Base-by-base conservation (phyloP, 495 filamentous ascomycete species). In the Xylaria venustula region DNA sequence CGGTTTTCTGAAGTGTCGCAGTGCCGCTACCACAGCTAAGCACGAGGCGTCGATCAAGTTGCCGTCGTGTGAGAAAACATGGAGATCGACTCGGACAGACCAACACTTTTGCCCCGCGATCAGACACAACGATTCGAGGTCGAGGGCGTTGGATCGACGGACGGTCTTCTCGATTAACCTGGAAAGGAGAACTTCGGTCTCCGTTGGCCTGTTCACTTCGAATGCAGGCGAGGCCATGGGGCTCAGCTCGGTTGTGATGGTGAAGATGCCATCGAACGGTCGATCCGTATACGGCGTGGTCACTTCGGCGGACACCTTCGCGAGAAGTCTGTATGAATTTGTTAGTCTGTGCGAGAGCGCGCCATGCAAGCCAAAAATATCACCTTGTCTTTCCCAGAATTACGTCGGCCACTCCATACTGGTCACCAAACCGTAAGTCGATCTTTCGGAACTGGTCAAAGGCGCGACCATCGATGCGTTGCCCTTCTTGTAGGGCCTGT, bases 81-180 rank as follows among this genome's bases (percentile, higher is more conserved):
- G 94, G 2, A 97, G 83, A 67, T 96, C 91, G 5, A 91, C 92
- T 23, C 91, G 89, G 52, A 98, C 81, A 48, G 83, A 85, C 90
- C 94, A 98, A 76, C 89, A 92, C 73, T 93, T 95, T 54, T 88
- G 79, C 14, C 91, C 92, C 23, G 94, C 92, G 22, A 98, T 75
- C 14, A 98, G 90, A 71, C 94, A 98, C 28, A 98, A 84, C 1
- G 92, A 95, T 77, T 98, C 94, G 26, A 92, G 96, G 70, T 97
- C 92, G 23, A 98, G 82, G 9, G 94, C 94, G 61, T 85, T 86
- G 7, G 92, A 96, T 47, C 93, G 90, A 26, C 95, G 93, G 61
- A 98, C 85, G 15, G 95, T 87, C 66, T 95, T 92, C 74, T 98
- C 94, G 36, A 98, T 88, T 49, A 93, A 81, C 37, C 92, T 87